Conservation (phyloP, 2,329 filamentous ascomycete genomes). For the Cercospora janseana region DNA sequence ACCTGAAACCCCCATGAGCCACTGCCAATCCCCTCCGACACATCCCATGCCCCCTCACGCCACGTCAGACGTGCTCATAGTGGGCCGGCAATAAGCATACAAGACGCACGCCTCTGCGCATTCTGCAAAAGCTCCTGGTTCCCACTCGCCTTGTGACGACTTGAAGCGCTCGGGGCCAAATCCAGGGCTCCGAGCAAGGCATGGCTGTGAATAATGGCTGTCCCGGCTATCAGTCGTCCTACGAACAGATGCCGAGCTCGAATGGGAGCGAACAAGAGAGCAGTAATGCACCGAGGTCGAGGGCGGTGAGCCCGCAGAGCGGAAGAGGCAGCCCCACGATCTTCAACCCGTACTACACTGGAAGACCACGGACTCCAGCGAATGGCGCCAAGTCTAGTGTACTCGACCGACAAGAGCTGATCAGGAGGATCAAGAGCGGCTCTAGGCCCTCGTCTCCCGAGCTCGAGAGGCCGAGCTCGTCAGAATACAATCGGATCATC, state of each 20-base stretch:
- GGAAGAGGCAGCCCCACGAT: constrained; percentile 28
- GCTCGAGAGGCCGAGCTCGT: constrained; percentile 22
- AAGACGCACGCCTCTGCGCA: neutral
- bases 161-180: constrained; percentile 26
- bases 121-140: neutral
- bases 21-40: constrained; percentile 8
- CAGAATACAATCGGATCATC: constrained; percentile 59
- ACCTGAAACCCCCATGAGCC: constrained; percentile 22
- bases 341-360: constrained; percentile 41
- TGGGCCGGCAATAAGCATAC: constrained; percentile 2
- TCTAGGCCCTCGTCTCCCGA: constrained; percentile 33
- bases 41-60: constrained; percentile 11
- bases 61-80: constrained; percentile 4
- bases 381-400: constrained; percentile 31
- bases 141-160: neutral
- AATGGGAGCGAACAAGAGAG: constrained; percentile 14
- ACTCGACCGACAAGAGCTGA: constrained; percentile 71
- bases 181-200: constrained; percentile 27
- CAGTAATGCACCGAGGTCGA: constrained; percentile 11
- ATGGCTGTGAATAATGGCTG: constrained; percentile 29
- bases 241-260: constrained; percentile 17
- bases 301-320: constrained; percentile 24
- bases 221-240: constrained; percentile 22
- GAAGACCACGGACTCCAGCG: constrained; percentile 34
- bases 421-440: constrained; percentile 71